Evolutionary conservation across 495 filamentous ascomycete species (phyloP), one percentile per base, ranked within the genome.

Genomic region (Haplographium delicatum): DNA sequence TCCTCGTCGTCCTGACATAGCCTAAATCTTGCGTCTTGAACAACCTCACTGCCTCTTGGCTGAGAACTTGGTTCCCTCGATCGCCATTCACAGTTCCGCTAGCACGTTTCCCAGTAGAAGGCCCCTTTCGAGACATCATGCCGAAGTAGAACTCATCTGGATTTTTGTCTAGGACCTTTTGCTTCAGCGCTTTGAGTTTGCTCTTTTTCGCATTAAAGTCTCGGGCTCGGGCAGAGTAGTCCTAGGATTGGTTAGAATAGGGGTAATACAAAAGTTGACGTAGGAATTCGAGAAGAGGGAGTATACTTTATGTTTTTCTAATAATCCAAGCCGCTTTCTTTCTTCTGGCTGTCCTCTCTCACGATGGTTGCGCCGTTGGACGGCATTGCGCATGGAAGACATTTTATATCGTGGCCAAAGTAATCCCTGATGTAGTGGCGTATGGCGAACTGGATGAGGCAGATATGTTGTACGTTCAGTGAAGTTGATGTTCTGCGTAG

Each of bases 1-100:
- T 76, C n/a, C 75, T 65, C 65, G 69, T 69, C 39, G 72, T 89
- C 58, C 89, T 72, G 22, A 98, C 61, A 62, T 97, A 97, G 6
- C 86, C 91, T 26, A 85, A 73, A 71, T 98, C 93, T 71, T 98
- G 94, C 37, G 94, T 97, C 79, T 98, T 98, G 54, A 95, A 79
- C 58, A 96, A 66, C 62, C 89, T 83, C 20, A 93, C 86, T 15
- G 83, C 81, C 49, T 94, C 88, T 27, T 79, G 64, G 56, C 80
- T 75, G 47, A 80, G 66, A 31, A 76, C 65, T 47, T 73, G 74
- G 56, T 77, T 75, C 5, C 86, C 84, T 15, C 82, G 74, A 54
- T 85, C 81, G 48, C 79, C 78, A 24, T 83, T 80, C 46, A 76
- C 68, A 1, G 65, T 72, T 20, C 82, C 76, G 20, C 61, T 71